phyloP scores from a whole-genome alignment of 1,284 basidiomycete species.

The Cystobasidium pallidum region DNA sequence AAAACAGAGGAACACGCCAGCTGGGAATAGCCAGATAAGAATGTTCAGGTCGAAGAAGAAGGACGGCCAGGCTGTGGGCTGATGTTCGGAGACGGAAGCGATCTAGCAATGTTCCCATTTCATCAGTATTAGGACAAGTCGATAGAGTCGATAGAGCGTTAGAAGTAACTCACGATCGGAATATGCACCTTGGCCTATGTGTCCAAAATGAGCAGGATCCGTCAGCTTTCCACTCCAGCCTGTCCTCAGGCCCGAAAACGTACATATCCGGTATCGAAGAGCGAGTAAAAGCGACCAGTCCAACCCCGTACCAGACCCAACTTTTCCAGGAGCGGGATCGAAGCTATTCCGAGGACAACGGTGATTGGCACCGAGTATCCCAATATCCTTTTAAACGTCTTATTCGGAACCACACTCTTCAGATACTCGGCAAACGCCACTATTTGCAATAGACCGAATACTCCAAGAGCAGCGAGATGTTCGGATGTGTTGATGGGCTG shows the following conservation, averaged over 20 bases:
- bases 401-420: conserved; percentile 83
- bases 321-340: conserved; percentile 80
- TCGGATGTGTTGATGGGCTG: conserved; percentile 97
- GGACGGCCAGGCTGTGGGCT: conserved; percentile 98
- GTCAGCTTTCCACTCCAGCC: neutral
- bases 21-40: conserved; percentile 97
- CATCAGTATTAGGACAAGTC: neutral
- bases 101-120: conserved; percentile 66
- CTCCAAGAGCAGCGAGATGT: conserved; percentile 97
- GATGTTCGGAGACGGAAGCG: conserved; percentile 99
- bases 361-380: conserved; percentile 70
- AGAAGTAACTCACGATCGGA: conserved; percentile 30
- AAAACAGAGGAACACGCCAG: conserved; percentile 93
- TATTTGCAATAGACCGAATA: conserved; percentile 97
- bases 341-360: conserved; percentile 71
- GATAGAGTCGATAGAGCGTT: neutral
- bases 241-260: conserved; percentile 59
- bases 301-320: conserved; percentile 97
- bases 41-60: conserved; percentile 99
- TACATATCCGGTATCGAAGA: conserved; percentile 95
- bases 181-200: conserved; percentile 43
- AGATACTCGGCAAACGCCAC: conserved; percentile 91
- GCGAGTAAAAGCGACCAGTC: conserved; percentile 98
- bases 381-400: conserved; percentile 87
- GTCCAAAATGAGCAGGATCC: neutral